A percentile compares a stretch with the other conserved stretches of the same genome.
Conservation (phyloP, 73 alveolate genomes). For the Blepharisma japonicum region DNA sequence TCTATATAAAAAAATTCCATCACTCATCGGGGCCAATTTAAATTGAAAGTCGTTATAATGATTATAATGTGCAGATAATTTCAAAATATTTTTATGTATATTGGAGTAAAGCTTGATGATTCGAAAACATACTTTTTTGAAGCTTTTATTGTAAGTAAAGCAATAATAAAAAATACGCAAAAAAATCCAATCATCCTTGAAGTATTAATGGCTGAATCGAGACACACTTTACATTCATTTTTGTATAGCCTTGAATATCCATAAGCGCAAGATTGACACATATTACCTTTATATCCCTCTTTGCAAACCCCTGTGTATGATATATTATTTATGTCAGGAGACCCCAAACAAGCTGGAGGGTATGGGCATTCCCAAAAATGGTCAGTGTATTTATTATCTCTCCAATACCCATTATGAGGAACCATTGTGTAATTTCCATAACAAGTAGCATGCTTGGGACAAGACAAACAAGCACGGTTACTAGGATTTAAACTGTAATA, state of each 20-base stretch:
- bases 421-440: neutral
- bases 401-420: conserved; percentile 2
- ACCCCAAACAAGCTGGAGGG: neutral
- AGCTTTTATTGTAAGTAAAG: neutral
- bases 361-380: neutral
- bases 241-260: neutral
- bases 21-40: neutral
- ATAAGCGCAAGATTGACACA: neutral
- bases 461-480: neutral
- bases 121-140: neutral
- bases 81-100: neutral
- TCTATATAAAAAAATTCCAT: neutral
- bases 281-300: neutral
- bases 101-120: neutral
- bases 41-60: neutral
- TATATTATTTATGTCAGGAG: too few species aligned
- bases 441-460: neutral
- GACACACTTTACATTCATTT: neutral
- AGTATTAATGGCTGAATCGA: neutral
- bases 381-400: neutral
- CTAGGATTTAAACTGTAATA: too few species aligned
- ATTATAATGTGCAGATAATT: conserved; percentile 2
- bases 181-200: neutral
- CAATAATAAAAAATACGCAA: neutral
- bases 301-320: neutral